Percentiles rank a stretch among this genome's conserved stretches.
Conservation (phyloP, 2,329 filamentous ascomycete species). For the Colletotrichum costaricense region DNA sequence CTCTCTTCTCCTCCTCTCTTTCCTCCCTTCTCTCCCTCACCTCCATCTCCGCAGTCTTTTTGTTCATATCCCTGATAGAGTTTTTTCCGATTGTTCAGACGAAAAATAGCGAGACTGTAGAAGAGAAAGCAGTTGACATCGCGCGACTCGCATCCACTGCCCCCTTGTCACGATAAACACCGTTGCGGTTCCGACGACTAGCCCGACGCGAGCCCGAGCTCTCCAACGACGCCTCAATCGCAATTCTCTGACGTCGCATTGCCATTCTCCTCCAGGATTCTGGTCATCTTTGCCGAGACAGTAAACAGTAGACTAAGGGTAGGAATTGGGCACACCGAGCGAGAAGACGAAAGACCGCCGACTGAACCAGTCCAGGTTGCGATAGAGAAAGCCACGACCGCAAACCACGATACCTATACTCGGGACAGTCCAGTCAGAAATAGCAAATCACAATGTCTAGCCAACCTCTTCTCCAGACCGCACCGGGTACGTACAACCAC, state of each 20-base stretch:
- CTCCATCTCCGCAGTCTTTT: background rate
- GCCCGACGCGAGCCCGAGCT: constrained; percentile 26
- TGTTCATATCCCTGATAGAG: background rate
- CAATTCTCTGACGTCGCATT: background rate
- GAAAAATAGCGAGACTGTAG: background rate
- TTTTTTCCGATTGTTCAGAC: background rate
- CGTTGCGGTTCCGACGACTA: background rate
- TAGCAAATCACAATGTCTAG: constrained; percentile 77
- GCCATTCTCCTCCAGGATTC: background rate
- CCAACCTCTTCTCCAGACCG: constrained; percentile 94
- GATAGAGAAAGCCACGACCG: background rate
- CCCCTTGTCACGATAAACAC: background rate
- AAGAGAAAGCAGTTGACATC: constrained; percentile 3
- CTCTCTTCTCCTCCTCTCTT: background rate
- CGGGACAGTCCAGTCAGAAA: background rate
- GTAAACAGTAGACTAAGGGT: background rate
- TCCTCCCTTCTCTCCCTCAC: background rate
- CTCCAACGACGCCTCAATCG: background rate
- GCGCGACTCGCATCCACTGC: background rate
- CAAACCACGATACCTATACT: background rate
- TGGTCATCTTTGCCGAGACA: background rate
- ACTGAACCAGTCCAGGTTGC: background rate
- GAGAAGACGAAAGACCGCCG: background rate
- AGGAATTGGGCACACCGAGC: background rate
- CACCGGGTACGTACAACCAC: constrained; percentile 74